These are phyloP conservation scores for Sonneratia caseolaris DNA, from an alignment of 345 rosid genomes.

Conservation along the genomic window DNA sequence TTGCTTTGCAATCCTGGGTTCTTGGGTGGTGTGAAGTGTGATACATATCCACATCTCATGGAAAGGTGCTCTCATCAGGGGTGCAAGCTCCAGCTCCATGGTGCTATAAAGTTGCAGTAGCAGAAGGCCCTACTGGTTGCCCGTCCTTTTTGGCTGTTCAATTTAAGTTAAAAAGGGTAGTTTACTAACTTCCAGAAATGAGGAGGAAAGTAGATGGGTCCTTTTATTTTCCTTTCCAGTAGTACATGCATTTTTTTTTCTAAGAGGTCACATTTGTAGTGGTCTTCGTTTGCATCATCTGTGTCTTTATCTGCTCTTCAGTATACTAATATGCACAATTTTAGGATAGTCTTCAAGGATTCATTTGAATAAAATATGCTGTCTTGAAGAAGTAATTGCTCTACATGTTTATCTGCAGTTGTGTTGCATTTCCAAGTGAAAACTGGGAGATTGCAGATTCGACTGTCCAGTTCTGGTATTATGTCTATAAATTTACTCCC, in stretches of 20 bases:
- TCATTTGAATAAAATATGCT: background rate
- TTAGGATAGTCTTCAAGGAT: background rate
- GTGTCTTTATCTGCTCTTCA: background rate
- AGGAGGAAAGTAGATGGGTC: background rate
- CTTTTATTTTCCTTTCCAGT: background rate
- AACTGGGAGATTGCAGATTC: conserved; percentile 99
- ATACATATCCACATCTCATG: background rate
- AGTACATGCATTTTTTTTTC: background rate
- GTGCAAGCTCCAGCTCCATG: background rate
- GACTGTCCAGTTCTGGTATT: conserved; percentile 92
- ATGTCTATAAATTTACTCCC: background rate
- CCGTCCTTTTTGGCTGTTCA: background rate
- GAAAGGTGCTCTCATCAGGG: background rate
- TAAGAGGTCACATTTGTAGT: background rate
- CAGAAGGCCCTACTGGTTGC: background rate
- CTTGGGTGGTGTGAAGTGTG: background rate
- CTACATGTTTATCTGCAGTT: conserved; percentile 32
- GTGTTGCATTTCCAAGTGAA: conserved; percentile 86
- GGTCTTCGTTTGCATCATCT: background rate
- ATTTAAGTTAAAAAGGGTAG: background rate
- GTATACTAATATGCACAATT: background rate
- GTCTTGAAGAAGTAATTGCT: conserved; percentile 6
- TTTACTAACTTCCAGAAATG: background rate
- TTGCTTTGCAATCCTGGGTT: background rate
- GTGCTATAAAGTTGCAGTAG: background rate